Conservation (phyloP, 2,329 filamentous ascomycete genomes). For the Ophiostoma sp. region DNA sequence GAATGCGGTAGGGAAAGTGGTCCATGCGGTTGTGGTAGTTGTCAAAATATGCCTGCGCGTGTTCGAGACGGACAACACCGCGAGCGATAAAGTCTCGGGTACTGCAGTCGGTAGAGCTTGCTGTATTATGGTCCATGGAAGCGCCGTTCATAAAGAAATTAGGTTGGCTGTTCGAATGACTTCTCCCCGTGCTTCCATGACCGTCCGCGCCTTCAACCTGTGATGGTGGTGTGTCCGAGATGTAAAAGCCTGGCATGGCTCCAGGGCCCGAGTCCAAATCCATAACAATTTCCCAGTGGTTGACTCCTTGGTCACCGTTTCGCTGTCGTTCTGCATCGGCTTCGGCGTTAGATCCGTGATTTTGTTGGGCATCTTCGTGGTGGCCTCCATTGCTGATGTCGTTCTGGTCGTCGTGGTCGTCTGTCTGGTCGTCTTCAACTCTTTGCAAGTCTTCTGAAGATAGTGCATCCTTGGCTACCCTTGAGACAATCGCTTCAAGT, state of each 20-base stretch:
- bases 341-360: neutral
- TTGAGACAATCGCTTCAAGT: slow-evolving; percentile 5
- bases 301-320: neutral
- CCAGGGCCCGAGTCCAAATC: slow-evolving; percentile 12
- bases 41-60: slow-evolving; percentile 18
- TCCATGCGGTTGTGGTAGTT: slow-evolving; percentile 22
- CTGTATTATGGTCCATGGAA: neutral
- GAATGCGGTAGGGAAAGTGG: slow-evolving; percentile 22
- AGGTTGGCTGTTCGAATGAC: no score
- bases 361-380: neutral
- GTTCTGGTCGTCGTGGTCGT: neutral
- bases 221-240: slow-evolving; percentile 10
- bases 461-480: neutral
- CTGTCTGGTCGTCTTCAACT: neutral
- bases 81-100: neutral
- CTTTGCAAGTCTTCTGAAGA: neutral
- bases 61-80: neutral
- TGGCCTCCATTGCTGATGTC: no score
- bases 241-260: slow-evolving; percentile 19
- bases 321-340: neutral
- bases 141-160: no score
- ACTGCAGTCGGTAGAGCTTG: neutral
- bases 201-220: no score
- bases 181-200: no score
- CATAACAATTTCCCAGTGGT: slow-evolving; percentile 20